A percentile compares a stretch with the other conserved stretches of the same genome.
phyloP scores from a whole-genome alignment of 2,329 filamentous ascomycete genomes.

The Phaeosphaeriaceae sp. region DNA sequence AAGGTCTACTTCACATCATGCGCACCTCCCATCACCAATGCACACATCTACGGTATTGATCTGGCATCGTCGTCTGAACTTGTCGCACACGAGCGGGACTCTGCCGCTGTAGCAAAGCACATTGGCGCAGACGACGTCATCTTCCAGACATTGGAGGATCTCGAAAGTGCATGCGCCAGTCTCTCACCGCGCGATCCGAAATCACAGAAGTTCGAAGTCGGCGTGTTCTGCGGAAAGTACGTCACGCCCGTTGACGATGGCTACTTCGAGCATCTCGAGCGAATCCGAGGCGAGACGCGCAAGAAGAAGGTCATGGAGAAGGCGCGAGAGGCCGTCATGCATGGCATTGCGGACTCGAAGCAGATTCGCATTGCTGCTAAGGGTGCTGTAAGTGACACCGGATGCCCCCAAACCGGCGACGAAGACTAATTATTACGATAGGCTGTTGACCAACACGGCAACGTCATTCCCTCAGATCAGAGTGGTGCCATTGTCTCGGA shows the following conservation, averaged over 20 bases:
- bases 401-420: not conserved
- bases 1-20: constrained; percentile 86
- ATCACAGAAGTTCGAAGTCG: constrained; percentile 79
- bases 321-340: constrained; percentile 70
- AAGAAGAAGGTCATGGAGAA: constrained; percentile 72
- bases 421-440: constrained; percentile 20
- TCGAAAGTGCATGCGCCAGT: constrained; percentile 81
- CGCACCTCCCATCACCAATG: constrained; percentile 81
- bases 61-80: constrained; percentile 75
- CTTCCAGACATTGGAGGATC: constrained; percentile 77
- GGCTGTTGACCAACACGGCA: constrained; percentile 63
- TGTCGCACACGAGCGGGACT: constrained; percentile 72
- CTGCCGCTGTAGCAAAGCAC: constrained; percentile 68
- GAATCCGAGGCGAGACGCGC: constrained; percentile 72
- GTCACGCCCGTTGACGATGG: constrained; percentile 78
- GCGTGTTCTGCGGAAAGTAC: constrained; percentile 90
- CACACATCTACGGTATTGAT: constrained; percentile 87
- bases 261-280: constrained; percentile 84
- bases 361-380: constrained; percentile 70
- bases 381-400: constrained; percentile 55
- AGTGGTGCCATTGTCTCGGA: constrained; percentile 28
- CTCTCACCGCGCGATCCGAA: constrained; percentile 67
- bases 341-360: constrained; percentile 66
- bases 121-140: constrained; percentile 81
- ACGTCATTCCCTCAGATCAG: constrained; percentile 61